A percentile compares a stretch with the other conserved stretches of the same genome.
Conservation (phyloP, 345 rosid genomes). For the Brassica juncea region DNA sequence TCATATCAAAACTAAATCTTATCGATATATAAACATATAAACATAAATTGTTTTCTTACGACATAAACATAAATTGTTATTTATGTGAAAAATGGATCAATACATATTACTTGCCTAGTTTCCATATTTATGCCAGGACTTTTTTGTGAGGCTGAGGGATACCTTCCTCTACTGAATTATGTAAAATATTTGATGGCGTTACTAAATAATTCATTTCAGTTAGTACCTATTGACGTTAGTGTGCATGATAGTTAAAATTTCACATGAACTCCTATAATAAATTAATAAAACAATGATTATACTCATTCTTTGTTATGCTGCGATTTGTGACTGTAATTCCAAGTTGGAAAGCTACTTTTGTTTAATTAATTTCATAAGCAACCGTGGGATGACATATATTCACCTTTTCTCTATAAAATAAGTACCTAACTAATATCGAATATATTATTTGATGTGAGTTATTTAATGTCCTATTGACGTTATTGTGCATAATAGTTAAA, state of each 20-base stretch:
- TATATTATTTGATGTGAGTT: background rate
- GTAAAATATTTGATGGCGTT: background rate
- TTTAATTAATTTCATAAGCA: slow-evolving; percentile 28
- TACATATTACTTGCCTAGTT: background rate
- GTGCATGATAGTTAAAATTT: background rate
- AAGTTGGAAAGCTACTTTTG: slow-evolving; percentile 19
- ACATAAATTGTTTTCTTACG: too few species aligned
- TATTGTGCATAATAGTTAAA: background rate
- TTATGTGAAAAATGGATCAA: too few species aligned
- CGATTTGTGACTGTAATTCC: slow-evolving; percentile 5
- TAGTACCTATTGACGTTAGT: background rate
- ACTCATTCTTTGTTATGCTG: slow-evolving; percentile 16
- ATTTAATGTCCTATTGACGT: background rate
- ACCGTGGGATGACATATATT: slow-evolving; percentile 40
- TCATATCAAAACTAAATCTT: background rate
- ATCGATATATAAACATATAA: background rate
- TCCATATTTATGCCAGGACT: background rate
- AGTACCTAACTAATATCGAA: background rate
- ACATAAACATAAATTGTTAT: background rate
- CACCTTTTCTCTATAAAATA: slow-evolving; percentile 9
- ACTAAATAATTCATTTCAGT: background rate
- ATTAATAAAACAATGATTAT: background rate
- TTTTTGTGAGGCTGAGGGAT: background rate
- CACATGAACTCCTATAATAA: background rate
- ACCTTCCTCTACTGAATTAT: background rate